Conservation (phyloP, 2,329 filamentous ascomycete genomes). For the Neocucurbitaria cava region DNA sequence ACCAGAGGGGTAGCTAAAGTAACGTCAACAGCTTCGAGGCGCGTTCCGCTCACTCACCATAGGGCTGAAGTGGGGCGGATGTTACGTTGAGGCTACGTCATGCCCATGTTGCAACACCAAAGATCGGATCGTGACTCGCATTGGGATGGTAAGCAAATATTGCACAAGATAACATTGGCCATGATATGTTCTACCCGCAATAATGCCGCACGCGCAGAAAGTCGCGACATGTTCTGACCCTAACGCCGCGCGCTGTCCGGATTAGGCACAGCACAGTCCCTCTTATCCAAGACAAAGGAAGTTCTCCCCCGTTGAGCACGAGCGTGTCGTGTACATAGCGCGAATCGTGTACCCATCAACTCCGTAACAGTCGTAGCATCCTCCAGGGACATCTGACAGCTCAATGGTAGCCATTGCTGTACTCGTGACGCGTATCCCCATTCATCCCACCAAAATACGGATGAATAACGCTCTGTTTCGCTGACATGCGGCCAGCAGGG, state of each 20-base stretch:
- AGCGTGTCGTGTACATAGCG: slow-evolving; percentile 11
- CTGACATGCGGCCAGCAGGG: slow-evolving; percentile 83
- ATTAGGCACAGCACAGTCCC: slow-evolving; percentile 20
- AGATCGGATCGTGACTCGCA: neutral
- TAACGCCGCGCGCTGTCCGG: slow-evolving; percentile 31
- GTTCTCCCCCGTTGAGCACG: slow-evolving; percentile 16
- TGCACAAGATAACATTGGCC: slow-evolving; percentile 2
- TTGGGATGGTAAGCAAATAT: neutral
- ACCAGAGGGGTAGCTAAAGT: neutral
- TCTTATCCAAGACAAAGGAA: slow-evolving; percentile 29
- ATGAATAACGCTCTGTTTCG: slow-evolving; percentile 85
- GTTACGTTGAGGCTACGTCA: slow-evolving; percentile 22
- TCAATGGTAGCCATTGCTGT: slow-evolving; percentile 50
- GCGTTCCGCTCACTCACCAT: slow-evolving; percentile 1
- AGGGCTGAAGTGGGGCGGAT: slow-evolving; percentile 41
- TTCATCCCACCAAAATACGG: slow-evolving; percentile 74
- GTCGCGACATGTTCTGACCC: slow-evolving; percentile 19
- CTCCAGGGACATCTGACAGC: slow-evolving; percentile 21
- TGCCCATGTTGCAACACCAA: slow-evolving; percentile 23
- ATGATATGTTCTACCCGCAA: neutral
- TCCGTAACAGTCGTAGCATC: slow-evolving; percentile 41
- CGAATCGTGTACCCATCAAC: slow-evolving; percentile 28
- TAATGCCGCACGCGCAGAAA: neutral
- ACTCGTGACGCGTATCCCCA: slow-evolving; percentile 36
- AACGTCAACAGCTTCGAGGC: neutral